A percentile compares a stretch with the other conserved stretches of the same genome.
Conservation (phyloP, 1,284 basidiomycete species). For the Ceratobasidium sp. region DNA sequence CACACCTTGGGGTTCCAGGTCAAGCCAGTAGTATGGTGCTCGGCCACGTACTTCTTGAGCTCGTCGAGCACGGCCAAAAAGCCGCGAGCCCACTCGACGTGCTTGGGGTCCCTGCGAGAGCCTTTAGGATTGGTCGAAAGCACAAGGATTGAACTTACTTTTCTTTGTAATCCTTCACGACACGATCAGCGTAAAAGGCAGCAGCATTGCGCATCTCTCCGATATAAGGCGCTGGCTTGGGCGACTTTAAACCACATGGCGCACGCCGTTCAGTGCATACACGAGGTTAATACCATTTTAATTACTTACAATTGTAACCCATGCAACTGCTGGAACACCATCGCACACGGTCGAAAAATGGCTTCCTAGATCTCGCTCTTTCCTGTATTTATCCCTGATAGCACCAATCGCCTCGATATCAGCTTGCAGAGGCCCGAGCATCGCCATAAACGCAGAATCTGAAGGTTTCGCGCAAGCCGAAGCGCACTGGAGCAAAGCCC, state of each 20-base stretch:
- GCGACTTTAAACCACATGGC: slow-evolving; percentile 64
- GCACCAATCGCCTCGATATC: slow-evolving; percentile 82
- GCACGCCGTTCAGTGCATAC: slow-evolving; percentile 27
- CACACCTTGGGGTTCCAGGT: slow-evolving; percentile 88
- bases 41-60: slow-evolving; percentile 85
- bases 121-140: slow-evolving; percentile 32
- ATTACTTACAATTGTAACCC: slow-evolving; percentile 81
- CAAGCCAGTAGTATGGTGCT: slow-evolving; percentile 90
- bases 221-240: slow-evolving; percentile 88
- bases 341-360: slow-evolving; percentile 88
- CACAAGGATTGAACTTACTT: slow-evolving; percentile 68
- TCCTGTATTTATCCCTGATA: slow-evolving; percentile 83
- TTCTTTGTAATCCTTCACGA: slow-evolving; percentile 94
- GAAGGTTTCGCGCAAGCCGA: slow-evolving; percentile 85
- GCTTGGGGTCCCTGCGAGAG: slow-evolving; percentile 80
- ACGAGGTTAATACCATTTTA: not conserved
- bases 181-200: slow-evolving; percentile 90
- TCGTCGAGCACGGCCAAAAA: slow-evolving; percentile 82
- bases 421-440: slow-evolving; percentile 80
- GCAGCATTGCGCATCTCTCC: slow-evolving; percentile 88
- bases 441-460: slow-evolving; percentile 66
- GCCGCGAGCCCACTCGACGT: slow-evolving; percentile 88
- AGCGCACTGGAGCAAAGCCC: slow-evolving; percentile 75
- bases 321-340: slow-evolving; percentile 88
- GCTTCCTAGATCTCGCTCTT: slow-evolving; percentile 83